Conservation (phyloP, 164 flowering plant genomes). For the Platanus orientalis region DNA sequence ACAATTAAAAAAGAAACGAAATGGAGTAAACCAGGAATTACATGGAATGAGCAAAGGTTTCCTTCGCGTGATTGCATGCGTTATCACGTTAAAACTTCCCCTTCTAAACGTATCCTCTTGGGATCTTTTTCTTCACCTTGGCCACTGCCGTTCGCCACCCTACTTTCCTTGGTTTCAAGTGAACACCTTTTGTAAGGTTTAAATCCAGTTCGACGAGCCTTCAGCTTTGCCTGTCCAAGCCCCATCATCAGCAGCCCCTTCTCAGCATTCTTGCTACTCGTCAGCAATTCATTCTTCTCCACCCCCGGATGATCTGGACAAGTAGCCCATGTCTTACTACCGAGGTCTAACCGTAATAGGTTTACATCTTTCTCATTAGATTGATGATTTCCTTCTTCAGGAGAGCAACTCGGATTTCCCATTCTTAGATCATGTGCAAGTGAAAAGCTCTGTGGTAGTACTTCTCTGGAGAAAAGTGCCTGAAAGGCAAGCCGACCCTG, state of each 20-base stretch:
- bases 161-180: slow-evolving; percentile 61
- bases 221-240: slow-evolving; percentile 50
- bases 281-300: slow-evolving; percentile 17
- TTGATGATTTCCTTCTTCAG: slow-evolving; percentile 21
- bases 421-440: slow-evolving; percentile 39
- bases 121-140: slow-evolving; percentile 58
- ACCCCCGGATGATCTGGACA: slow-evolving; percentile 20
- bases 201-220: slow-evolving; percentile 66
- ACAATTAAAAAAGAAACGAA: slow-evolving; percentile 16
- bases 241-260: slow-evolving; percentile 33
- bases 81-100: slow-evolving; percentile 48
- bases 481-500: slow-evolving; percentile 95
- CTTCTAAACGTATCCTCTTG: slow-evolving; percentile 74
- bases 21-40: slow-evolving; percentile 7
- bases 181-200: slow-evolving; percentile 96
- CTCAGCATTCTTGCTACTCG: slow-evolving; percentile 14
- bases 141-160: slow-evolving; percentile 26
- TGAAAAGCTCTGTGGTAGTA: slow-evolving; percentile 89
- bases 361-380: slow-evolving; percentile 21
- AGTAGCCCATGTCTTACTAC: slow-evolving; percentile 28
- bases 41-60: slow-evolving; percentile 27
- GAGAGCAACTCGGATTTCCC: slow-evolving; percentile 16
- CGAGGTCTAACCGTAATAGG: slow-evolving; percentile 35
- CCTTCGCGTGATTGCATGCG: slow-evolving; percentile 25
- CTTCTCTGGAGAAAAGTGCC: slow-evolving; percentile 74